These are phyloP conservation scores for Pichia kudriavzevii DNA, from an alignment of 1,139 yeast species.

Conservation along the genomic window DNA sequence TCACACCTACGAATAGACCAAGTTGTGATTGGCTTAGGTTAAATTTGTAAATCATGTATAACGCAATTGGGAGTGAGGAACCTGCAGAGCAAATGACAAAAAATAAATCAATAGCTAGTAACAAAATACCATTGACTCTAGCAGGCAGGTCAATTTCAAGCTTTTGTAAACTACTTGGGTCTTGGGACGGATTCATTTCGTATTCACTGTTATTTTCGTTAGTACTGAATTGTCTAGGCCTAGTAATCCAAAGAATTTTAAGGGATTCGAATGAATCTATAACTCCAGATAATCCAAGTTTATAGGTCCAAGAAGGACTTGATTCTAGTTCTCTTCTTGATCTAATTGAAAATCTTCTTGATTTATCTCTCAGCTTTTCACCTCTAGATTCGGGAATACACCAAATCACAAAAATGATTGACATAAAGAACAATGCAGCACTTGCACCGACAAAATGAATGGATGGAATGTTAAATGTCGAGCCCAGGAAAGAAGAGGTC, in stretches of 20 bases:
- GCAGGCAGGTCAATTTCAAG: conserved; percentile 31
- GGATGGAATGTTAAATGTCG: background rate
- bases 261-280: conserved; percentile 40
- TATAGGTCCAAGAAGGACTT: conserved; percentile 8
- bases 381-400: conserved; percentile 56
- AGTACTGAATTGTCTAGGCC: conserved; percentile 9
- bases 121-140: conserved; percentile 37
- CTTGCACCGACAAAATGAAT: conserved; percentile 4
- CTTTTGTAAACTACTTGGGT: too few relatives aligned
- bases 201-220: conserved; percentile 21
- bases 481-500: conserved; percentile 36
- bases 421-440: conserved; percentile 9
- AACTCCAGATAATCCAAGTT: conserved; percentile 12
- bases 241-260: conserved; percentile 36
- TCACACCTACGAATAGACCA: conserved; percentile 51
- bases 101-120: conserved; percentile 43
- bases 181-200: background rate
- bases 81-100: conserved; percentile 34
- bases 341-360: conserved; percentile 33
- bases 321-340: conserved; percentile 18
- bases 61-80: conserved; percentile 40
- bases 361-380: conserved; percentile 36
- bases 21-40: conserved; percentile 52
- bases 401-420: conserved; percentile 31
- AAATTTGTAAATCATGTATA: conserved; percentile 54